Evolutionary conservation across 148 eudicot genomes (phyloP).

Genomic region (Silene conica): DNA sequence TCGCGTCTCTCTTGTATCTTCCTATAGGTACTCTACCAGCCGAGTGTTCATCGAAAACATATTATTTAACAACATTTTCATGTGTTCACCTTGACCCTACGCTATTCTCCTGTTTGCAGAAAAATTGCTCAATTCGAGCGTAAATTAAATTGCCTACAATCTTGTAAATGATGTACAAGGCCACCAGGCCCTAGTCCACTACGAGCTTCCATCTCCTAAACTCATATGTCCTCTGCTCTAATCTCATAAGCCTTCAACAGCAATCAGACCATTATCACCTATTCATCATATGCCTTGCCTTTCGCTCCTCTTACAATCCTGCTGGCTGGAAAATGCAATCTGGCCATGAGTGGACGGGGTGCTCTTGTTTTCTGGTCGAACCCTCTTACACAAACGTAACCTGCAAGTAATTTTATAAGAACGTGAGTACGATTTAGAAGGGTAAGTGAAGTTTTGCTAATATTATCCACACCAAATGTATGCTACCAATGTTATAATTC

Average conservation of each 20-base stretch:
- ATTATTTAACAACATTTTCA: conserved; percentile 15
- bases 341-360: conserved; percentile 71
- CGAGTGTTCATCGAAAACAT: conserved; percentile 6
- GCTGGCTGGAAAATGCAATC: conserved; percentile 77
- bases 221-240: conserved; percentile 12
- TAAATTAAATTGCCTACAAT: conserved; percentile 29
- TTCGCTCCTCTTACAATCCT: conserved; percentile 35
- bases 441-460: not conserved
- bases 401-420: conserved; percentile 22
- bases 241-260: conserved; percentile 10
- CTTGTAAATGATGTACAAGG: conserved; percentile 34
- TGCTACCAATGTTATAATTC: not conserved
- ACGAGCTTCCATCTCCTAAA: conserved; percentile 25
- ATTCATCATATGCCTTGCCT: conserved; percentile 32
- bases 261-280: conserved; percentile 15
- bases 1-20: not conserved
- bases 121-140: conserved; percentile 39
- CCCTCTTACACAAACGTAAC: conserved; percentile 71
- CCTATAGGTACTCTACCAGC: conserved; percentile 1
- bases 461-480: not conserved
- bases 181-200: conserved; percentile 19
- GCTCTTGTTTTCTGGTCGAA: conserved; percentile 62
- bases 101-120: conserved; percentile 22
- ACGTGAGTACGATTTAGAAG: not conserved
- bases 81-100: conserved; percentile 14